phyloP scores from a whole-genome alignment of 176 grass and related monocot species.

The Cymbopogon citratus region DNA sequence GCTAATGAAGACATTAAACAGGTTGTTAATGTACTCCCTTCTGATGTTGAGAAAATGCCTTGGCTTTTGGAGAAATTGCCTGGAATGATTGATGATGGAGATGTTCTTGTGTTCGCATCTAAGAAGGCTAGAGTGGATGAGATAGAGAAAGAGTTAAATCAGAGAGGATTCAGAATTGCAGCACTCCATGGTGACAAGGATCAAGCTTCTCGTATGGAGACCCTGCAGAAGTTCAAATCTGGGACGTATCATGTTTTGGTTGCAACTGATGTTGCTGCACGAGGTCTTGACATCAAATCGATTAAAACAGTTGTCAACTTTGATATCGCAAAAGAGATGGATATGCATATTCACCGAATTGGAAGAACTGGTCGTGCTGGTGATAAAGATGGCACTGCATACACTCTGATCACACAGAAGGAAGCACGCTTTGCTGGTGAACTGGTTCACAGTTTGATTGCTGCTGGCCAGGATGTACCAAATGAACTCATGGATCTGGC shows the following conservation, averaged over 20 bases:
- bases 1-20: conserved; percentile 99
- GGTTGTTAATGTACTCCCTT: conserved; percentile 89
- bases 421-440: conserved; percentile 91
- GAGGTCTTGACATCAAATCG: conserved; percentile 97
- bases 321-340: conserved; percentile 95
- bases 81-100: conserved; percentile 91
- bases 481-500: conserved; percentile 89
- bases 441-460: conserved; percentile 83
- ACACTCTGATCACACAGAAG: conserved; percentile 86
- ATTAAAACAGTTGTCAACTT: conserved; percentile 99
- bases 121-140: conserved; percentile 93
- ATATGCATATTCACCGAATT: conserved; percentile 97
- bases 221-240: conserved; percentile 87
- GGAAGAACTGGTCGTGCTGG: conserved; percentile 94
- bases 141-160: conserved; percentile 74
- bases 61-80: conserved; percentile 86
- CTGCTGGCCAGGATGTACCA: conserved; percentile 80
- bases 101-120: conserved; percentile 89
- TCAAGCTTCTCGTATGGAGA: conserved; percentile 93
- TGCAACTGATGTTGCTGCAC: conserved; percentile 96
- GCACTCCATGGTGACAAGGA: conserved; percentile 98
- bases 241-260: conserved; percentile 92
- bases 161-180: conserved; percentile 81
- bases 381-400: conserved; percentile 96
- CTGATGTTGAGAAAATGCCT: conserved; percentile 90